Conservation (phyloP, 805 yeast species). For the Kodamaea leandrae region DNA sequence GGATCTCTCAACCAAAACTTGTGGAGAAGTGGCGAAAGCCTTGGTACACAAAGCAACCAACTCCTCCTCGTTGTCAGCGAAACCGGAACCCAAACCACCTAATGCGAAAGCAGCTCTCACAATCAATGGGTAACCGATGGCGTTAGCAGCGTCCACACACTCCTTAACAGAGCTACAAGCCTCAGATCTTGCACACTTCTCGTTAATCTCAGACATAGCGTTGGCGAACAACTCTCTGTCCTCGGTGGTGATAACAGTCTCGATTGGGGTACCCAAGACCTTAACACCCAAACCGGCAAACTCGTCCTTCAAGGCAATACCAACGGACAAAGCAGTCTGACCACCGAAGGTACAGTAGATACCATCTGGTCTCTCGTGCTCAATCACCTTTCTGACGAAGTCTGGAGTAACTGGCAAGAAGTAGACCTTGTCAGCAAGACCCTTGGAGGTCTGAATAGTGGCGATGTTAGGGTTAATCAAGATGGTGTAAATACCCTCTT, state of each 20-base stretch:
- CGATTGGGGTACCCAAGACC: slow-evolving; percentile 95
- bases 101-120: slow-evolving; percentile 96
- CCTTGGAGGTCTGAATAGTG: slow-evolving; percentile 96
- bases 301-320: slow-evolving; percentile 93
- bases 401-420: slow-evolving; percentile 97
- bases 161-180: slow-evolving; percentile 80
- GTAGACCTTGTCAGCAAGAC: slow-evolving; percentile 96
- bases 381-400: slow-evolving; percentile 91
- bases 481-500: slow-evolving; percentile 95
- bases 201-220: slow-evolving; percentile 92
- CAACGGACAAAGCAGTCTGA: slow-evolving; percentile 95
- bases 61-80: slow-evolving; percentile 85
- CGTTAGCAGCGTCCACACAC: slow-evolving; percentile 79
- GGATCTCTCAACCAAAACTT: slow-evolving; percentile 89
- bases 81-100: slow-evolving; percentile 98
- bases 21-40: slow-evolving; percentile 95
- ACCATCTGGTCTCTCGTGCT: slow-evolving; percentile 95
- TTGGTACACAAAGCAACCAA: slow-evolving; percentile 79
- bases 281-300: slow-evolving; percentile 87
- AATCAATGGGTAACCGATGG: slow-evolving; percentile 91
- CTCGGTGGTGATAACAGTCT: slow-evolving; percentile 94
- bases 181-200: slow-evolving; percentile 91
- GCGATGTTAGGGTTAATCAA: slow-evolving; percentile 97
- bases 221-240: slow-evolving; percentile 94
- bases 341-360: slow-evolving; percentile 98